A percentile compares a stretch with the other conserved stretches of the same genome.
phyloP scores from a whole-genome alignment of 768 basidiomycete species.

The Dictyophora rubrovolvata region DNA sequence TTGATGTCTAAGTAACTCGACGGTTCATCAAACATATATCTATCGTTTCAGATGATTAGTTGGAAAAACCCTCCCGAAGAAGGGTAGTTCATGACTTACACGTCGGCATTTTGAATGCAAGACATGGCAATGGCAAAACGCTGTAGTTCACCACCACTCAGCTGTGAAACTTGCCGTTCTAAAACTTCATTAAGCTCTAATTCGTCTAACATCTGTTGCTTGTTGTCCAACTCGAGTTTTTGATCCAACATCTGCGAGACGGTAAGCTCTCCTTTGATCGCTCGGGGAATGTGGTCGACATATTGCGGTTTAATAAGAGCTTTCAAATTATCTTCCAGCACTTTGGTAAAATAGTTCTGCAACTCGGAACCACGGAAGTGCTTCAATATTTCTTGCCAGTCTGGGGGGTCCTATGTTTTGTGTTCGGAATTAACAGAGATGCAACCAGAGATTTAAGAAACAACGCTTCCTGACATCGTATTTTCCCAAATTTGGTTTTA shows the following conservation, averaged over 20 bases:
- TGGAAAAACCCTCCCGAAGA: not conserved
- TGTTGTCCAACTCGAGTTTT: constrained; percentile 84
- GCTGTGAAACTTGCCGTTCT: constrained; percentile 71
- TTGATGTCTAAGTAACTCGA: constrained; percentile 96
- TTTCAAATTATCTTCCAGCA: constrained; percentile 96
- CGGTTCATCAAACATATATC: constrained; percentile 99
- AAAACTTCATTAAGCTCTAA: constrained; percentile 83
- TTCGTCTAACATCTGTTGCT: constrained; percentile 73
- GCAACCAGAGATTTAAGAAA: not conserved
- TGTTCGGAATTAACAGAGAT: not conserved
- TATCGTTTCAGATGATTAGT: constrained; percentile 19
- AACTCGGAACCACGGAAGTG: constrained; percentile 98
- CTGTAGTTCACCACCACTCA: constrained; percentile 96
- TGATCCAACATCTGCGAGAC: constrained; percentile 88
- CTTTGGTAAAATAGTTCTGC: constrained; percentile 99
- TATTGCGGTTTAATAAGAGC: constrained; percentile 99
- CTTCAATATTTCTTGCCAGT: constrained; percentile 98
- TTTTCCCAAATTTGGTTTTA: constrained; percentile 94
- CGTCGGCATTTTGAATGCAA: constrained; percentile 89
- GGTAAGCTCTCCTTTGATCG: constrained; percentile 82
- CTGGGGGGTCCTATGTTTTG: constrained; percentile 73
- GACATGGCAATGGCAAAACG: constrained; percentile 98
- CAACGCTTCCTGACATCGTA: constrained; percentile 63
- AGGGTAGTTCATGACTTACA: constrained; percentile 54
- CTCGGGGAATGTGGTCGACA: constrained; percentile 95